These are phyloP conservation scores for Fusarium denticulatum DNA, from an alignment of 2,329 filamentous ascomycete species.

Conservation along the genomic window DNA sequence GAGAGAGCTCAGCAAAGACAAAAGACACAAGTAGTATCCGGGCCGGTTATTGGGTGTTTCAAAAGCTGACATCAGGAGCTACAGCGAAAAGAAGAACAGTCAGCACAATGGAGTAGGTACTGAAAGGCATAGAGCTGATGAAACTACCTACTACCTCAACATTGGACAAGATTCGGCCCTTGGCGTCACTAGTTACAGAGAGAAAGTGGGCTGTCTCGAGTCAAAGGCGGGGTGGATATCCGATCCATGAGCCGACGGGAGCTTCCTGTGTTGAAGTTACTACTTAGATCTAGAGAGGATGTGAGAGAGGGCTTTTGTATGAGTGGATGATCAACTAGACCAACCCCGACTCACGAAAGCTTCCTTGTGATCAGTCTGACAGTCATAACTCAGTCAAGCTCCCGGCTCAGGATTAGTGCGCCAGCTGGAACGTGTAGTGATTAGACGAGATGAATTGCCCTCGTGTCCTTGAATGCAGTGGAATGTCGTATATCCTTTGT, in stretches of 20 bases:
- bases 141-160: neutral
- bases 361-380: neutral
- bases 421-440: conserved; percentile 17
- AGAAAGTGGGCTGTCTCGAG: neutral
- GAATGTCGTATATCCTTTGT: conserved; percentile 9
- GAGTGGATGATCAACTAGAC: conserved; percentile 17
- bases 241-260: neutral
- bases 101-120: neutral
- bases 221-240: neutral
- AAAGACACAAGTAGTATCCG: neutral
- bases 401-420: conserved; percentile 21
- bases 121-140: neutral
- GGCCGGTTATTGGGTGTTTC: neutral
- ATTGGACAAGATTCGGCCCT: conserved; percentile 1
- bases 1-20: conserved; percentile 9
- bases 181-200: neutral
- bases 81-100: neutral
- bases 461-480: conserved; percentile 2
- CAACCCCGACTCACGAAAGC: neutral
- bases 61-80: conserved; percentile 6
- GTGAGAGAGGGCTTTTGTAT: neutral
- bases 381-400: neutral
- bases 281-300: neutral
- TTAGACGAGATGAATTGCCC: neutral
- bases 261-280: neutral